Evolutionary conservation across 805 yeast genomes (phyloP).

Genomic region (Monosporozyma siamensis): DNA sequence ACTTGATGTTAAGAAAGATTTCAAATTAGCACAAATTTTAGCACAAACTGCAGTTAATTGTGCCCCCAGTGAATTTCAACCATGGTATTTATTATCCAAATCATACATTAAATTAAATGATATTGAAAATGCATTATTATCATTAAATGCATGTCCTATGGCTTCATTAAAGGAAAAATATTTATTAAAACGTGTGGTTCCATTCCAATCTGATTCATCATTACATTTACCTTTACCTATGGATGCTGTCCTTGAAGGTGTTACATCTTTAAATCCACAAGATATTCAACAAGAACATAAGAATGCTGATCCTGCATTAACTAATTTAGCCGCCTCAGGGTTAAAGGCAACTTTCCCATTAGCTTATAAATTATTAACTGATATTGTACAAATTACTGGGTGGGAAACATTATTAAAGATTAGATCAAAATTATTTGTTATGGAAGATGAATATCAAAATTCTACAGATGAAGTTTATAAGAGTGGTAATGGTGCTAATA

Average conservation of each 20-base stretch:
- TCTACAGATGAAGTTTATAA: conserved; percentile 16
- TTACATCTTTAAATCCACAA: conserved; percentile 54
- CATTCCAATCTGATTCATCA: conserved; percentile 28
- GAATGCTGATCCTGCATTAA: conserved; percentile 50
- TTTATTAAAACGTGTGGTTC: conserved; percentile 49
- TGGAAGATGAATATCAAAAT: conserved; percentile 49
- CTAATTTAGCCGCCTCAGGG: conserved; percentile 60
- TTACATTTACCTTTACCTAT: conserved; percentile 69
- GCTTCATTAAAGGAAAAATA: conserved; percentile 56
- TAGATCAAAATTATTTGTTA: conserved; percentile 57
- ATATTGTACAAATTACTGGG: conserved; percentile 56
- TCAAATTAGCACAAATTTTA: conserved; percentile 17
- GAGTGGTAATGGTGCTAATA: background rate
- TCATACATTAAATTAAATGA: conserved; percentile 55
- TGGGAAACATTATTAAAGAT: conserved; percentile 59
- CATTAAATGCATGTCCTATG: conserved; percentile 78
- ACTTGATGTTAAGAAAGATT: conserved; percentile 21
- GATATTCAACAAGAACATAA: conserved; percentile 60
- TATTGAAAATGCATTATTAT: conserved; percentile 60
- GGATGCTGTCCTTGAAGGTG: conserved; percentile 64
- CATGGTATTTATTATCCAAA: conserved; percentile 62
- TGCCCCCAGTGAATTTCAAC: conserved; percentile 64
- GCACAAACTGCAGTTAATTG: conserved; percentile 41
- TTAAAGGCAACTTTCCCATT: conserved; percentile 48
- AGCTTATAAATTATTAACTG: conserved; percentile 53